Evolutionary conservation across 1,139 yeast genomes (phyloP).

Genomic region (Tardiomyces digboiensis): DNA sequence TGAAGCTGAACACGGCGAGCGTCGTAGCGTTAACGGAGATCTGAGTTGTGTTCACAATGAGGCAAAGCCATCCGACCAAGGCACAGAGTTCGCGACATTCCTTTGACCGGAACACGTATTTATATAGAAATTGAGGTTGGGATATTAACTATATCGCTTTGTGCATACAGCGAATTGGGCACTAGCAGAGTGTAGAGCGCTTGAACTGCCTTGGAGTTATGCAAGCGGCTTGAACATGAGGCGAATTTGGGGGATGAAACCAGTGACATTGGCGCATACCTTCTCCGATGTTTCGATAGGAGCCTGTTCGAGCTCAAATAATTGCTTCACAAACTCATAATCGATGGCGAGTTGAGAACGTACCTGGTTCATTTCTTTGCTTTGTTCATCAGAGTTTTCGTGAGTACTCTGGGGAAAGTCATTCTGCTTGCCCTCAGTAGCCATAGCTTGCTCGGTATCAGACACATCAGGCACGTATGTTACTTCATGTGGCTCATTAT

Average conservation of each 20-base stretch:
- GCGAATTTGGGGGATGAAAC: neutral
- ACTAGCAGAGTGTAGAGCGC: no score
- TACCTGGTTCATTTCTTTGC: no score
- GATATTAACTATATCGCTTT: neutral
- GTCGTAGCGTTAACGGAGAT: neutral
- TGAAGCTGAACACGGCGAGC: neutral
- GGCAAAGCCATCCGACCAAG: neutral
- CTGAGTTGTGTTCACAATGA: neutral
- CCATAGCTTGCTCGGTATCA: no score
- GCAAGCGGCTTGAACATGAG: neutral
- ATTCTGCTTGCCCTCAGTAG: no score
- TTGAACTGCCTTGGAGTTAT: no score
- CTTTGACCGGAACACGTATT: neutral
- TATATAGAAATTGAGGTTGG: neutral
- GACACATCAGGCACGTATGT: no score
- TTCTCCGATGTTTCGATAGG: neutral
- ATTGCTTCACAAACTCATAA: neutral
- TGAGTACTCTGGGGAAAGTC: no score
- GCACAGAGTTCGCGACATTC: neutral
- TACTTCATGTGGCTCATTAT: no score
- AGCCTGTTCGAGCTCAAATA: neutral
- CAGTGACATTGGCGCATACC: neutral
- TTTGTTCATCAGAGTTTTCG: no score
- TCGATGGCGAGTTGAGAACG: neutral
- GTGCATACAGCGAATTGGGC: no score